Conservation (phyloP, 164 flowering plant species). For the Magnolia kwangsiensis region DNA sequence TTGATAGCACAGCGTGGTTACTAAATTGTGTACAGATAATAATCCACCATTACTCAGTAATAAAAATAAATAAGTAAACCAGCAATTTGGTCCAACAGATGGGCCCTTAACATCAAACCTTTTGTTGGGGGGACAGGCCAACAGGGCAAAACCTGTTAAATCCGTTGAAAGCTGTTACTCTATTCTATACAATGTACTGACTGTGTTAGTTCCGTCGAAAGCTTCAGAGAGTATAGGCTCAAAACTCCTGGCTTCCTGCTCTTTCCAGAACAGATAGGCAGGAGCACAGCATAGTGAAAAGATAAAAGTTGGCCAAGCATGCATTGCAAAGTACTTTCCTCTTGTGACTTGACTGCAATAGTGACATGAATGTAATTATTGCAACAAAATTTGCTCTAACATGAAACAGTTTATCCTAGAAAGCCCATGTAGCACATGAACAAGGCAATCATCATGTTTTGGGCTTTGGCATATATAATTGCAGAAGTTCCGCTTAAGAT, state of each 20-base stretch:
- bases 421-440: neutral
- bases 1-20: neutral
- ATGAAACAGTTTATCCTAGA: neutral
- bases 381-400: neutral
- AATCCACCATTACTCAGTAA: neutral
- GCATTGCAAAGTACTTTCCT: neutral
- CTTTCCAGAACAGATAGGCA: neutral
- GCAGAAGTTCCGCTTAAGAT: neutral
- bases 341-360: neutral
- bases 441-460: too few species aligned
- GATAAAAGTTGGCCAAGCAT: neutral
- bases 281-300: neutral
- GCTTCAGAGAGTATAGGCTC: neutral
- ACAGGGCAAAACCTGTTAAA: too few species aligned
- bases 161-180: too few species aligned
- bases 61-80: too few species aligned
- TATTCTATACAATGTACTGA: too few species aligned
- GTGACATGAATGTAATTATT: neutral
- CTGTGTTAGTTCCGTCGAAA: neutral
- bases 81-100: too few species aligned
- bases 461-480: neutral
- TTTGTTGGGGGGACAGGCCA: too few species aligned
- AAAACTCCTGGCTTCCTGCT: neutral
- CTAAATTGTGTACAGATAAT: neutral
- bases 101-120: too few species aligned